Percentiles rank a stretch among this genome's conserved stretches.
These are phyloP conservation scores for Papiliotrema laurentii DNA, from an alignment of 1,284 basidiomycete species.

Conservation along the genomic window DNA sequence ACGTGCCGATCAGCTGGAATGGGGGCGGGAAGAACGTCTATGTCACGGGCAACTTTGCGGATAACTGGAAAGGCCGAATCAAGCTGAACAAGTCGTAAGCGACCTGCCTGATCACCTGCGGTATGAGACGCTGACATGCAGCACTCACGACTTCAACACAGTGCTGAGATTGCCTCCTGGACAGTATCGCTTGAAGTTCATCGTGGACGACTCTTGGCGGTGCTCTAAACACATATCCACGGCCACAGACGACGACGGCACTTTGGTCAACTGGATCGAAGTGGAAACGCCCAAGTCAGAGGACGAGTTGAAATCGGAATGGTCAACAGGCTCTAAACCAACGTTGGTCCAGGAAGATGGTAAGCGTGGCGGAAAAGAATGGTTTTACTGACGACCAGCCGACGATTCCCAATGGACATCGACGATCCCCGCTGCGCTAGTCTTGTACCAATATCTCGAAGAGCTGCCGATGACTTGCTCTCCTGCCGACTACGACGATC, in stretches of 20 bases:
- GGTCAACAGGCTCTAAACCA: conserved; percentile 40
- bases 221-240: conserved; percentile 71
- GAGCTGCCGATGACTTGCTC: conserved; percentile 61
- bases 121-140: conserved; percentile 7
- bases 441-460: conserved; percentile 75
- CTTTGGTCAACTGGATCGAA: conserved; percentile 89
- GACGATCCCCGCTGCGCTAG: conserved; percentile 66
- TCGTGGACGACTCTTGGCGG: conserved; percentile 88
- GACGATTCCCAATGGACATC: conserved; percentile 62
- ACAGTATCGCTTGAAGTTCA: conserved; percentile 92
- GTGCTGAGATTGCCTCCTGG: conserved; percentile 68
- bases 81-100: conserved; percentile 50
- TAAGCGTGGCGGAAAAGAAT: conserved; percentile 13
- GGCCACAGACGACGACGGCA: conserved; percentile 91
- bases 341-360: conserved; percentile 33
- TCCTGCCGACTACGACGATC: conserved; percentile 26
- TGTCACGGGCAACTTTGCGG: conserved; percentile 58
- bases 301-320: conserved; percentile 44
- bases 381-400: conserved; percentile 13
- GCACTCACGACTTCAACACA: conserved; percentile 50
- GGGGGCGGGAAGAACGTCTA: conserved; percentile 52
- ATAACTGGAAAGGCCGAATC: conserved; percentile 56
- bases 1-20: conserved; percentile 46
- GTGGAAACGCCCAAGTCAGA: conserved; percentile 44
- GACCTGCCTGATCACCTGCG: neutral